Conservation (phyloP, 345 rosid genomes). For the Gossypium stocksii region DNA sequence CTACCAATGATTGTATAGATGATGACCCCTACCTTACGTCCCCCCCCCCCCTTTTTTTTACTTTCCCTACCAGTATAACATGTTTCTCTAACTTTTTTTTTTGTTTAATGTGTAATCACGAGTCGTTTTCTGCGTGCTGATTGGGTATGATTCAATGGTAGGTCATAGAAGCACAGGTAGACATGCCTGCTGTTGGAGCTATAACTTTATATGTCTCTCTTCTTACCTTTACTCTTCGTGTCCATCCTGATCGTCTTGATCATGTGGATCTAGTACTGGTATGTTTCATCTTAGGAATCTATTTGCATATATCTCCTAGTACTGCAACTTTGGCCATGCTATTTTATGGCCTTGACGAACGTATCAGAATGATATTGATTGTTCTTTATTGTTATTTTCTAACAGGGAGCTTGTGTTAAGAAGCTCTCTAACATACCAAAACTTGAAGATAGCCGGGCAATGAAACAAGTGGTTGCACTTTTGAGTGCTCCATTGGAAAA, state of each 20-base stretch:
- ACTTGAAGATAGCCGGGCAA: conserved; percentile 68
- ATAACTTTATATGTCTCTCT: conserved; percentile 79
- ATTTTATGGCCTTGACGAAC: background rate
- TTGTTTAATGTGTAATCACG: background rate
- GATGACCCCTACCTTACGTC: background rate
- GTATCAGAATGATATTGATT: background rate
- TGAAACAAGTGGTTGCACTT: conserved; percentile 86
- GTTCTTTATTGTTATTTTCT: background rate
- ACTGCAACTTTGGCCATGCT: background rate
- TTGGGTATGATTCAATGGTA: conserved; percentile 25
- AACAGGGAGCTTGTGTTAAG: conserved; percentile 79
- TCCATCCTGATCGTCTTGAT: conserved; percentile 88
- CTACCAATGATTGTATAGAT: background rate
- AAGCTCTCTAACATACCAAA: conserved; percentile 61
- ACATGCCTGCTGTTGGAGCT: conserved; percentile 82
- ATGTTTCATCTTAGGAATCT: conserved; percentile 26
- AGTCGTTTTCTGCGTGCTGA: conserved; percentile 1
- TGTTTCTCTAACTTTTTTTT: background rate
- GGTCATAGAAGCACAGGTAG: conserved; percentile 84
- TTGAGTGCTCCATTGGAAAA: conserved; percentile 92
- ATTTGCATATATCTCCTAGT: conserved; percentile 3
- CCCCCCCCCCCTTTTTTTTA: background rate
- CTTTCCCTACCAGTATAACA: background rate
- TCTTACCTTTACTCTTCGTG: conserved; percentile 82
- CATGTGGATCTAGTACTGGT: conserved; percentile 95